A percentile compares a stretch with the other conserved stretches of the same genome.
Evolutionary conservation across 2,329 filamentous ascomycete species (phyloP).

Genomic region (Hypoxylon sp.): DNA sequence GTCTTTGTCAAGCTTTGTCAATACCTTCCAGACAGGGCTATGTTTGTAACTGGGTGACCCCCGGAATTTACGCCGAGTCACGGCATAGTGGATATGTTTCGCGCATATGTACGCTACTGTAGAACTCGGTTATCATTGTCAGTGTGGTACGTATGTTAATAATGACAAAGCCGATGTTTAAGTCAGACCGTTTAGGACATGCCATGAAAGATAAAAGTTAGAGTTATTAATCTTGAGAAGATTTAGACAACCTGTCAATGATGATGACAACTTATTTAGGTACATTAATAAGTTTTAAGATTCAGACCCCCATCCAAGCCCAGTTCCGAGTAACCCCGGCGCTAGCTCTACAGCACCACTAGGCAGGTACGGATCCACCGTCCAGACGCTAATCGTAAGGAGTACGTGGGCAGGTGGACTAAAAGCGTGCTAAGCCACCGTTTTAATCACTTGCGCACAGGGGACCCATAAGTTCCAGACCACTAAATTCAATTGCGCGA

Average conservation of each 20-base stretch:
- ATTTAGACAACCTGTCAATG: too few relatives aligned
- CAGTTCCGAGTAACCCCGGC: constrained; percentile 24
- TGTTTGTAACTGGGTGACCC: constrained; percentile 21
- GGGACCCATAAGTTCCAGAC: constrained; percentile 31
- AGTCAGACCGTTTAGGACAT: constrained; percentile 5
- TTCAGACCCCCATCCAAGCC: constrained; percentile 8
- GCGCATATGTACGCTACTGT: constrained; percentile 30
- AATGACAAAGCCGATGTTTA: constrained; percentile 10
- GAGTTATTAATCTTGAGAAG: constrained; percentile 8
- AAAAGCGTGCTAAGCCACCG: constrained; percentile 42
- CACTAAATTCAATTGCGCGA: constrained; percentile 25
- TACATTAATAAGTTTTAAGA: constrained; percentile 6
- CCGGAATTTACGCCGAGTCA: constrained; percentile 28
- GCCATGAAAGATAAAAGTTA: not conserved
- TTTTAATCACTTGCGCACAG: constrained; percentile 29
- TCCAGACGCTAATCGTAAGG: constrained; percentile 42
- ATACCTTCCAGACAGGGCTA: constrained; percentile 25
- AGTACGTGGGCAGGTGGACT: constrained; percentile 30
- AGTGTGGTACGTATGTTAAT: constrained; percentile 24
- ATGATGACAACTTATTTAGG: not conserved
- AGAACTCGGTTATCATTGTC: constrained; percentile 28
- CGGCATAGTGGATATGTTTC: constrained; percentile 19
- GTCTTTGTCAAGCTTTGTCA: constrained; percentile 12
- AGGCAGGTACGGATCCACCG: constrained; percentile 34
- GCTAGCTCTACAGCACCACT: constrained; percentile 29